phyloP scores from a whole-genome alignment of 192 early-diverging fungal genomes.

The Coemansia sp. region DNA sequence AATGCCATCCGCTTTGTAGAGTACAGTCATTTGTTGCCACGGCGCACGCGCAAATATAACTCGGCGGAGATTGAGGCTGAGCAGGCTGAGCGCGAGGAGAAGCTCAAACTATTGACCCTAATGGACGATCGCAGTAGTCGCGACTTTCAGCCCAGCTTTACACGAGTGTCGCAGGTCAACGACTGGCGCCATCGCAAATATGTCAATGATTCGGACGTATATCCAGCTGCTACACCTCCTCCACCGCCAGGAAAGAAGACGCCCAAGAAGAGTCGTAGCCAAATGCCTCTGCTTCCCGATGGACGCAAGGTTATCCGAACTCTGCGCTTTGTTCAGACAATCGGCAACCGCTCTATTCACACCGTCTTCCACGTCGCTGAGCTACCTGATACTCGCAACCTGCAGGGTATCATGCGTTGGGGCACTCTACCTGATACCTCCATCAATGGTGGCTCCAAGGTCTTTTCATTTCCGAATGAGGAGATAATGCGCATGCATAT shows the following conservation, averaged over 20 bases:
- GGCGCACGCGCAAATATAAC: constrained; percentile 69
- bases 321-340: constrained; percentile 63
- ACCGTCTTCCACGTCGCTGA: constrained; percentile 64
- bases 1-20: constrained; percentile 65
- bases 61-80: constrained; percentile 69
- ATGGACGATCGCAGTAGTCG: constrained; percentile 60
- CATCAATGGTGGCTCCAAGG: constrained; percentile 63
- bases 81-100: constrained; percentile 65
- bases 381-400: constrained; percentile 45
- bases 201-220: constrained; percentile 54
- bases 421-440: constrained; percentile 64
- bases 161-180: constrained; percentile 64
- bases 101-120: constrained; percentile 64
- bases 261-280: constrained; percentile 39
- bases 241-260: constrained; percentile 30
- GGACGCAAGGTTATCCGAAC: constrained; percentile 67
- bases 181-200: constrained; percentile 68
- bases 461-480: constrained; percentile 53
- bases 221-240: constrained; percentile 28
- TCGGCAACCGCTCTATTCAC: constrained; percentile 55
- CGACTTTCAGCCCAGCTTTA: constrained; percentile 71
- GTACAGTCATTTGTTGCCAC: constrained; percentile 52
- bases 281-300: constrained; percentile 52
- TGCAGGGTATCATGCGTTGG: constrained; percentile 69
- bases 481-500: constrained; percentile 53